phyloP scores from a whole-genome alignment of 2,329 filamentous ascomycete species.

The Verticillium albo-atrum region DNA sequence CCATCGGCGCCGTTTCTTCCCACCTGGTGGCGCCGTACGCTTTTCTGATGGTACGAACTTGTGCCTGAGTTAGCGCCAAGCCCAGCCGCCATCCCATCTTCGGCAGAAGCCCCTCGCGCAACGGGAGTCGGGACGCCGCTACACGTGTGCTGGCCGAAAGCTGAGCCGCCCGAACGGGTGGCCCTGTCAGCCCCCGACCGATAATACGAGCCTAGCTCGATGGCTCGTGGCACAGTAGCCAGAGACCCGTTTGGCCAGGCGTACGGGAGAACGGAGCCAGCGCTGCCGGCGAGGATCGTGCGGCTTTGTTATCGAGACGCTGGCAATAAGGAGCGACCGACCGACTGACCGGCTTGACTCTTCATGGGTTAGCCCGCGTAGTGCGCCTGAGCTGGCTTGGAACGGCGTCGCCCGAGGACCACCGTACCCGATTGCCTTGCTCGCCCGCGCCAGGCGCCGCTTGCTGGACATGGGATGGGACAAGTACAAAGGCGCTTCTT shows the following conservation, averaged over 20 bases:
- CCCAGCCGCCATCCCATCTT: background rate
- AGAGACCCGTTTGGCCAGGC: no score
- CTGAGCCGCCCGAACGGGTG: background rate
- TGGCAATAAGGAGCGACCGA: no score
- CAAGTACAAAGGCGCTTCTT: background rate
- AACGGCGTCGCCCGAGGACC: background rate
- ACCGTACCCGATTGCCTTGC: background rate
- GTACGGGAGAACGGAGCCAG: background rate
- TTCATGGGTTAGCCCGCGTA: background rate
- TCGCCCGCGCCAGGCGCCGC: background rate
- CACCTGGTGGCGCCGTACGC: background rate
- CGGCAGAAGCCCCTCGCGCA: background rate
- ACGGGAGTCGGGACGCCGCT: background rate
- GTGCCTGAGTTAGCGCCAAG: background rate
- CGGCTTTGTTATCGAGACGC: background rate
- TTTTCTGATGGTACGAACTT: background rate
- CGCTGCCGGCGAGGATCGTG: background rate
- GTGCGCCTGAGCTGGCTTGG: background rate
- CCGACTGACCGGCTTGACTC: no score
- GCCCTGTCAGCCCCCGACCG: background rate
- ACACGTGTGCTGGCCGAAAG: background rate
- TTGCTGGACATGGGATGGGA: background rate
- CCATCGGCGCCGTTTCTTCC: background rate
- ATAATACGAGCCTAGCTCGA: background rate
- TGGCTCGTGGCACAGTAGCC: background rate